Base-by-base conservation (phyloP, 2,329 filamentous ascomycete genomes). In the Exserohilum rostratum region DNA sequence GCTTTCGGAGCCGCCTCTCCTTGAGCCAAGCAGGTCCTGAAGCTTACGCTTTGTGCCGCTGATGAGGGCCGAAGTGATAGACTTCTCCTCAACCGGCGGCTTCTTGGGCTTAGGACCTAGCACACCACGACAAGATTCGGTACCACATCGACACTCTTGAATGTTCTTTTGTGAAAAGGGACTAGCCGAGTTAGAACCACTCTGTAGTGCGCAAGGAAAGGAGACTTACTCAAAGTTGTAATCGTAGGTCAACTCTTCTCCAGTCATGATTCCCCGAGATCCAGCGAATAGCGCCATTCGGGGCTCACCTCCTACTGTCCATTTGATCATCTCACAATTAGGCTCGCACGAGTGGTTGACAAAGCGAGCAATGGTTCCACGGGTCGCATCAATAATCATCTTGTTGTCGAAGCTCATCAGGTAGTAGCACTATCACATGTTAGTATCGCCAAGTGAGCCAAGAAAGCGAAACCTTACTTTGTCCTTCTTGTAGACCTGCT, bases 341-440 rank as follows among this genome's bases (percentile, higher is more conserved):
- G 95, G 95, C 53, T 90, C 89, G 77, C 95, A 99, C 15, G 92
- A 96, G 75, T 99, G 95, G 73, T 99, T 99, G 73, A 99, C 93
- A 75, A 99, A 99, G 51, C 95, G 90, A 68, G 95, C 93, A 76
- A 98, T 96, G 62, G 91, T 96, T 67, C 95, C 95, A 51, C 91
- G 91, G 25, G 93, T 97, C 30, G 93, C 95, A 78, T 99, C 95
- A 62, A 99, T 96, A 68, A 98, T 96, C 87, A 98, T 95, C 76
- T 96, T 95, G 75, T 97, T 92, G 71, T 98, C 93, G 72, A 98
- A 97, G 51, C 91, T 92, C 95, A 99, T 99, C 45, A 99, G 82
- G 75, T 99, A 99, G 76, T 96, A 98, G 77, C 92, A 96, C 90
- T 96, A 65, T 17, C 38, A 48, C 2, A 37, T 15, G 61, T 73